Evolutionary conservation across 2,329 filamentous ascomycete species (phyloP).

Genomic region (Colletotrichum tofieldiae): DNA sequence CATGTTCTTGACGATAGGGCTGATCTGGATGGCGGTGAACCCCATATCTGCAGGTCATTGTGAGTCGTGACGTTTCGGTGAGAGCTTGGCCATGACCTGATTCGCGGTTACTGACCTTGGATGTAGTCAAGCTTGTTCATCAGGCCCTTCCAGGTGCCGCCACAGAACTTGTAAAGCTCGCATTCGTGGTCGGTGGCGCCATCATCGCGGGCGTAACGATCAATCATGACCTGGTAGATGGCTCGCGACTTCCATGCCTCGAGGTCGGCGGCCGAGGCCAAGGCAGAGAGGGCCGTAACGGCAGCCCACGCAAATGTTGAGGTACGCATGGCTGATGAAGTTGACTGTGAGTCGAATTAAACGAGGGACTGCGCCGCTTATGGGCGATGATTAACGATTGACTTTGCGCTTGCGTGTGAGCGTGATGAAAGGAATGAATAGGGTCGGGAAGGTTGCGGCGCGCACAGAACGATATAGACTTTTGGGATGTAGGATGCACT

Average conservation of each 20-base stretch:
- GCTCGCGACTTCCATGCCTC: slow-evolving; percentile 50
- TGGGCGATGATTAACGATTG: slow-evolving; percentile 31
- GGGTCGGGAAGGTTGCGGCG: slow-evolving; percentile 27
- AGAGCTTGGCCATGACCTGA: background rate
- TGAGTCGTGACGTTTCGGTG: slow-evolving; percentile 4
- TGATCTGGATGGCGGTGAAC: slow-evolving; percentile 68
- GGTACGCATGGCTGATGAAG: slow-evolving; percentile 24
- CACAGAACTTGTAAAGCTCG: slow-evolving; percentile 60
- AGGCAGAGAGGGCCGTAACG: slow-evolving; percentile 30
- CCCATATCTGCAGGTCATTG: slow-evolving; percentile 34
- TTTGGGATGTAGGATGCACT: slow-evolving; percentile 26
- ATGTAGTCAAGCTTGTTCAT: slow-evolving; percentile 67
- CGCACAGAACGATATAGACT: slow-evolving; percentile 39
- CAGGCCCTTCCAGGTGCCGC: slow-evolving; percentile 65
- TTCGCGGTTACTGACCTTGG: slow-evolving; percentile 50
- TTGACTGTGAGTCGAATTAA: slow-evolving; percentile 16
- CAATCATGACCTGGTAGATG: slow-evolving; percentile 63
- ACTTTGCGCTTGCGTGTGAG: slow-evolving; percentile 23
- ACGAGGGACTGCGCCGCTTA: slow-evolving; percentile 38
- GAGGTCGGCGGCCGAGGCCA: slow-evolving; percentile 33
- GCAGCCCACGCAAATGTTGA: slow-evolving; percentile 39
- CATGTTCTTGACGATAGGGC: slow-evolving; percentile 66
- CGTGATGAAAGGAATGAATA: slow-evolving; percentile 38
- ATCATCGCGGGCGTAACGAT: slow-evolving; percentile 59
- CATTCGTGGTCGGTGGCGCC: slow-evolving; percentile 61